phyloP scores from a whole-genome alignment of 169 alveolate species.

The Eimeria acervulina region DNA sequence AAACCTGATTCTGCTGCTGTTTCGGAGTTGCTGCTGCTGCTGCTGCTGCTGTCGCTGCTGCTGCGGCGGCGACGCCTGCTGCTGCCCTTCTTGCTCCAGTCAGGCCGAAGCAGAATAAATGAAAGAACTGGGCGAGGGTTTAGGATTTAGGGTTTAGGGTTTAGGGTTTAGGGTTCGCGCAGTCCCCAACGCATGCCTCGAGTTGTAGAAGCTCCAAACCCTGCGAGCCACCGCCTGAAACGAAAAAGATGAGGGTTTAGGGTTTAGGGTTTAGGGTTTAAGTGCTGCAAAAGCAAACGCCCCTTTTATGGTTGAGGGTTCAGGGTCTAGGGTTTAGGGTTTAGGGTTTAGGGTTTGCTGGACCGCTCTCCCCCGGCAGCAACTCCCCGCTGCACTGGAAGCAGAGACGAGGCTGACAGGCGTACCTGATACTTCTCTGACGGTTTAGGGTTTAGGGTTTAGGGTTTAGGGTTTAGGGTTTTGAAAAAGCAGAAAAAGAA shows the following conservation, averaged over 20 bases:
- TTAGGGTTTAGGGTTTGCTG: slow-evolving; percentile 1
- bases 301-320: not conserved
- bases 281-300: not conserved
- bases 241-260: not conserved
- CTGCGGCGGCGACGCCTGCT: too few relatives aligned
- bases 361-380: not conserved
- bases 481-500: too few relatives aligned
- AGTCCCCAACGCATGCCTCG: too few relatives aligned
- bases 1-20: too few relatives aligned
- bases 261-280: not conserved
- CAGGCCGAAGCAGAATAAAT: too few relatives aligned
- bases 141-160: slow-evolving; percentile 2
- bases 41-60: too few relatives aligned
- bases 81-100: too few relatives aligned
- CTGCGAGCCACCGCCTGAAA: too few relatives aligned
- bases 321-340: not conserved
- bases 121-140: too few relatives aligned
- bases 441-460: slow-evolving; percentile 25
- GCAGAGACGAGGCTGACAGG: not conserved
- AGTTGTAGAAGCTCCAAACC: too few relatives aligned
- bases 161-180: slow-evolving; percentile 3
- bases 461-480: slow-evolving; percentile 12
- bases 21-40: too few relatives aligned
- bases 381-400: not conserved
- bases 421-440: too few relatives aligned